A percentile compares a stretch with the other conserved stretches of the same genome.
phyloP scores from a whole-genome alignment of 129 eudicot genomes.

The Calendula officinalis region DNA sequence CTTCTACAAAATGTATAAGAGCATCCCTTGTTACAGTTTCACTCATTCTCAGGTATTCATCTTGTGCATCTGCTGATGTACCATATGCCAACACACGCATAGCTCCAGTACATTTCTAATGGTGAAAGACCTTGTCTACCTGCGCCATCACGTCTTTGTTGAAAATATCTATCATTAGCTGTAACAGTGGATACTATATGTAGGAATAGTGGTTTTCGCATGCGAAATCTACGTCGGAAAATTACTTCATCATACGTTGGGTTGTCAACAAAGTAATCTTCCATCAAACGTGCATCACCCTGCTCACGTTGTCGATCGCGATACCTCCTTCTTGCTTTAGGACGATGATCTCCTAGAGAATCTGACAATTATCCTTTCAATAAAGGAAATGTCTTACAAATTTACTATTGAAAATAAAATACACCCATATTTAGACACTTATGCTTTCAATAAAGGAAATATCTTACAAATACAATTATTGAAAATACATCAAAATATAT shows the following conservation, averaged over 20 bases:
- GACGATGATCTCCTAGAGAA: neutral
- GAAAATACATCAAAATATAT: too few species aligned
- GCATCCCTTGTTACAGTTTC: neutral
- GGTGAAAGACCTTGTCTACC: neutral
- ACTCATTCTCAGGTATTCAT: conserved; percentile 10
- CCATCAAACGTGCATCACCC: neutral
- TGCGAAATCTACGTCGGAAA: neutral
- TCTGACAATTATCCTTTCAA: too few species aligned
- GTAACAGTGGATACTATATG: neutral
- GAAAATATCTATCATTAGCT: neutral
- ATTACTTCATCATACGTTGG: neutral
- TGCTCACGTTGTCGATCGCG: neutral
- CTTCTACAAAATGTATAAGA: neutral
- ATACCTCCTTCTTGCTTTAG: neutral
- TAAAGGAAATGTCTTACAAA: too few species aligned
- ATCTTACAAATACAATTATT: too few species aligned
- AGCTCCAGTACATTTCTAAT: too few species aligned
- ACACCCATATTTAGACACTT: too few species aligned
- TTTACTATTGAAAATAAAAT: too few species aligned
- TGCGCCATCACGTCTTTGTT: neutral
- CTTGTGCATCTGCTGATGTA: too few species aligned
- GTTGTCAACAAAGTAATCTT: conserved; percentile 1
- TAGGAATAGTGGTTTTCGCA: neutral
- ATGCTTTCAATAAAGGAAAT: too few species aligned
- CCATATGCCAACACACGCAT: too few species aligned